Evolutionary conservation across 208 protist species (phyloP).

Genomic region (Trypanosoma avium): DNA sequence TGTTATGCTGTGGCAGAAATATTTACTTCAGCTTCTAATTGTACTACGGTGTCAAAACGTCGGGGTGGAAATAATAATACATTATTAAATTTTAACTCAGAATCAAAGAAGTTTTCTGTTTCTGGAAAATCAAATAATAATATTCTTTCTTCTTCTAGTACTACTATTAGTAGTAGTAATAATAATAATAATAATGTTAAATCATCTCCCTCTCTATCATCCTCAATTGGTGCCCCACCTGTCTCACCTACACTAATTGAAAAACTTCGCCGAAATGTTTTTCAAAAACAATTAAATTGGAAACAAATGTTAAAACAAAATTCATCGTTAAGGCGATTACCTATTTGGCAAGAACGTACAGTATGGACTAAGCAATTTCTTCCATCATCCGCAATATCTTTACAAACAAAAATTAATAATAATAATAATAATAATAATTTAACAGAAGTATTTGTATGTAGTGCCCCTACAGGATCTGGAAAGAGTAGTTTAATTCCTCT

Average conservation of each 20-base stretch:
- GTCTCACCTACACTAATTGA: conserved; percentile 17
- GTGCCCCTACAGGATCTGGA: conserved; percentile 62
- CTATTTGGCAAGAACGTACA: conserved; percentile 16
- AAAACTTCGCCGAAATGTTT: conserved; percentile 20
- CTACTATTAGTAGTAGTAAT: not conserved
- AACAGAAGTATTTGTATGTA: conserved; percentile 46
- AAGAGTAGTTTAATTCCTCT: conserved; percentile 76
- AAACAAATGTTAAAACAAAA: not conserved
- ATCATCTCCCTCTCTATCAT: not conserved
- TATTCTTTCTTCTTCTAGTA: not conserved
- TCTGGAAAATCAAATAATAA: too few species aligned
- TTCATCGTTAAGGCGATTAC: not conserved
- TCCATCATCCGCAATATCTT: conserved; percentile 8
- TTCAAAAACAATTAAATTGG: conserved; percentile 16
- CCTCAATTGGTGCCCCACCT: too few species aligned
- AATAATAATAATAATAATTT: not conserved
- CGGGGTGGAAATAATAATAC: too few species aligned
- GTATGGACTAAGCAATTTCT: conserved; percentile 11
- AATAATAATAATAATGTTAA: not conserved
- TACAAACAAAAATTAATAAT: not conserved
- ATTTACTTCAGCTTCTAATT: conserved; percentile 6
- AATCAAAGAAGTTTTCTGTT: too few species aligned
- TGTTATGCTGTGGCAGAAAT: not conserved
- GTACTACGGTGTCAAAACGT: not conserved
- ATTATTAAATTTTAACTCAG: too few species aligned